phyloP scores from a whole-genome alignment of 2,329 filamentous ascomycete species.

The Penicillium sclerotigenum region DNA sequence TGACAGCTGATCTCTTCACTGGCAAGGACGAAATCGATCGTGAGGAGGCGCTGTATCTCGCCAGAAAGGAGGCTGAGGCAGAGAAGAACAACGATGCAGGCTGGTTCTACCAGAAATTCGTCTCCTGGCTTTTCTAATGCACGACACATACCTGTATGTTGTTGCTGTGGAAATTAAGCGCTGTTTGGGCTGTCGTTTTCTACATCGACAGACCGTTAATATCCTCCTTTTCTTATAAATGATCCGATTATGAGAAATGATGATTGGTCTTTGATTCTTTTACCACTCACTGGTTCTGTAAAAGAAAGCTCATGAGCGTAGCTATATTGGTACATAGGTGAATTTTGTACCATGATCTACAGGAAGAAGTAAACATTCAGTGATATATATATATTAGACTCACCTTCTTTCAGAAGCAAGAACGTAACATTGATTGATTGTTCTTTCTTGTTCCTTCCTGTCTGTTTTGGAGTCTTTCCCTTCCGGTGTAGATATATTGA shows the following conservation, averaged over 20 bases:
- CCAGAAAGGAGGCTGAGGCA: conserved; percentile 47
- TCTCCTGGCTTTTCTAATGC: conserved; percentile 59
- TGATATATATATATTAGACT: too few relatives aligned
- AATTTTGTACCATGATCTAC: too few relatives aligned
- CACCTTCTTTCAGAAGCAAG: too few relatives aligned
- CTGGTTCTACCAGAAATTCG: conserved; percentile 58
- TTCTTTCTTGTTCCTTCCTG: too few relatives aligned
- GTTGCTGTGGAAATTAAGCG: background rate
- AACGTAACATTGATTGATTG: too few relatives aligned
- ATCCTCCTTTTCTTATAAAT: background rate
- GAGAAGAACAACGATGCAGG: conserved; percentile 36
- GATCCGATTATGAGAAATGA: background rate
- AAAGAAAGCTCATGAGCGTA: background rate
- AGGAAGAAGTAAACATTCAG: too few relatives aligned
- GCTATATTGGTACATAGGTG: too few relatives aligned
- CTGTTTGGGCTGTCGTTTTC: background rate
- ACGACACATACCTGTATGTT: background rate
- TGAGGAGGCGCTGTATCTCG: conserved; percentile 68
- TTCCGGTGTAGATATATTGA: too few relatives aligned
- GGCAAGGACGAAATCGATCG: conserved; percentile 71
- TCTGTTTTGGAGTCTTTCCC: too few relatives aligned
- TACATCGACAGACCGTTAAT: background rate
- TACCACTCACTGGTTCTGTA: background rate
- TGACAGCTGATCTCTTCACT: conserved; percentile 65
- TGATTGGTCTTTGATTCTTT: background rate